Evolutionary conservation across 1,284 basidiomycete species (phyloP), one percentile per base, ranked within the genome.

Genomic region (Moesziomyces sp.): DNA sequence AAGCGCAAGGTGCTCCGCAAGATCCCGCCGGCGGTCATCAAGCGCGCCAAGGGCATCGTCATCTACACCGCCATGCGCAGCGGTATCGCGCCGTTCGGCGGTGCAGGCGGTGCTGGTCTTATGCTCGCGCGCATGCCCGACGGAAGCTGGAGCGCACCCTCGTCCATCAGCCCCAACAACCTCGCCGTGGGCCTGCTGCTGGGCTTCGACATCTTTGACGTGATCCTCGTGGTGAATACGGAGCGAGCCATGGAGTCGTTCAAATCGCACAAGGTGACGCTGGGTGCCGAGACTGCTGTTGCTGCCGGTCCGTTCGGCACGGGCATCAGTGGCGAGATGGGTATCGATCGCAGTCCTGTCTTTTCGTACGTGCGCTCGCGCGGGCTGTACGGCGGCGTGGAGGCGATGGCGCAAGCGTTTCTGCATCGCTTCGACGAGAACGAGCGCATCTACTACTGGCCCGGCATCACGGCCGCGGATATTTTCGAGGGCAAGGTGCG

Each of bases 11-110:
- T 87, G 8, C 72, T 87, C 13, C 84, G 86, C 45, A 88, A 88
- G 79, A 87, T 88, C 54, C 87, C 87, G 0, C 86, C 87, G 0
- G 59, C 81, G 16, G 85, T 88, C n/a, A 85, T 88, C 44, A 76
- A 83, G 19, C 65, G 85, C 9, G 87, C 87, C 2, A 76, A 78
- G 26, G 81, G 81, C 7, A 76, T 83, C 49, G 86, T 85, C 26
- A 87, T 88, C 73, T 88, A 87, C 74, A 87, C 87, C 0, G 82
- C 83, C 9, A 87, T 88, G 83, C 53, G 85, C 10, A 77, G 81
- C 10, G 88, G 86, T 0, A 84, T 88, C 13, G 86, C 87, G 0
- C 87, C 87, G 0, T 85, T 88, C 14, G 87, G 87, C 11, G 87
- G 88, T 0, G 86, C 87, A 0, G 87, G 87, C 40, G 88, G 87